phyloP scores from a whole-genome alignment of 169 alveolate species.

The Fabrea salina region DNA sequence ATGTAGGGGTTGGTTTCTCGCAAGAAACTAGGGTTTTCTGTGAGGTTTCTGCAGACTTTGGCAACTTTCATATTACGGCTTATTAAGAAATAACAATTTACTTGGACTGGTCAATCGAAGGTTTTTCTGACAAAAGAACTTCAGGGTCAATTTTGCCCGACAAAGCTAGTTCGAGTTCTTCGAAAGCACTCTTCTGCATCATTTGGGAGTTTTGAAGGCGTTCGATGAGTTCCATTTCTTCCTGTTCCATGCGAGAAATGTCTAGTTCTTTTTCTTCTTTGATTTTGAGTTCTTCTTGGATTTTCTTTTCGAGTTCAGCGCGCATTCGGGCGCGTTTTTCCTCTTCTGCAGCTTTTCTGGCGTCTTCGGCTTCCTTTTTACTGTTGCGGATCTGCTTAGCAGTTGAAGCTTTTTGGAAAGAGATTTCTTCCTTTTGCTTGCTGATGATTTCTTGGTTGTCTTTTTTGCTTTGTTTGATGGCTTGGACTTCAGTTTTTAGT shows the following conservation, averaged over 20 bases:
- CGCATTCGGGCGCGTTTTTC: neutral
- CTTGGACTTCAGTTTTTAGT: neutral
- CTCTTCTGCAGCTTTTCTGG: neutral
- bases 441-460: neutral
- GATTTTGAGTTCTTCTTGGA: constrained; percentile 11
- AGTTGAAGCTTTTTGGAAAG: neutral
- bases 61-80: too few relatives aligned
- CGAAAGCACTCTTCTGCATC: constrained; percentile 23
- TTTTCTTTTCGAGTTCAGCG: neutral
- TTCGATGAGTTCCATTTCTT: constrained; percentile 30
- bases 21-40: too few relatives aligned
- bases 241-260: constrained; percentile 27
- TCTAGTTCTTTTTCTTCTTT: constrained; percentile 6
- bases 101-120: too few relatives aligned
- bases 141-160: neutral
- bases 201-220: constrained; percentile 20
- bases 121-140: too few relatives aligned
- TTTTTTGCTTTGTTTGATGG: neutral
- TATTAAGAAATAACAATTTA: too few relatives aligned
- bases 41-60: too few relatives aligned
- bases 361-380: constrained; percentile 20
- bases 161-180: constrained; percentile 14
- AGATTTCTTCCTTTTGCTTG: neutral
- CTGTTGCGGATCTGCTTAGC: neutral
- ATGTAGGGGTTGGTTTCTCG: too few relatives aligned